These are phyloP conservation scores for Gelatoporia subvermispora DNA, from an alignment of 768 basidiomycete species.

Conservation along the genomic window DNA sequence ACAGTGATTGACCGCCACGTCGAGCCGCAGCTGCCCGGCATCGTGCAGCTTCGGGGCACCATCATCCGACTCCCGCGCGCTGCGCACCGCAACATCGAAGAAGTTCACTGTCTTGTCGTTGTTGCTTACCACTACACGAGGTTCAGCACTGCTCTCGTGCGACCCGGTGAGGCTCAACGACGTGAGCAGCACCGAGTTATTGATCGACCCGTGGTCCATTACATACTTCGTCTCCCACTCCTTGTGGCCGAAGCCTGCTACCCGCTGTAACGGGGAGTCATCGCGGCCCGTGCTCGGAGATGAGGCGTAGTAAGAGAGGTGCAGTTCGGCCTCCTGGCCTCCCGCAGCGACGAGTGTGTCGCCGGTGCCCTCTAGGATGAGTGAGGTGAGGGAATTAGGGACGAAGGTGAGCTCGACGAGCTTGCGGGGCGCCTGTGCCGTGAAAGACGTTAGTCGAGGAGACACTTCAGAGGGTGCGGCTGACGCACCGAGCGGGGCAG, in stretches of 20 bases:
- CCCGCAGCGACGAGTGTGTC: conserved; percentile 70
- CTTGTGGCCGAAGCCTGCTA: conserved; percentile 15
- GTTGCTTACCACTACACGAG: conserved; percentile 77
- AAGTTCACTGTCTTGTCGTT: conserved; percentile 82
- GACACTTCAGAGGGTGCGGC: not conserved
- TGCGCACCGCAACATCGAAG: conserved; percentile 65
- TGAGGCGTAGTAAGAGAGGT: conserved; percentile 48
- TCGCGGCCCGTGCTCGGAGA: conserved; percentile 2
- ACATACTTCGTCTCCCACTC: conserved; percentile 52
- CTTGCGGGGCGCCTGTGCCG: conserved; percentile 32
- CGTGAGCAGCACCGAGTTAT: conserved; percentile 72
- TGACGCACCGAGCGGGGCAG: conserved; percentile 41
- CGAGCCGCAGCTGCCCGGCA: conserved; percentile 51
- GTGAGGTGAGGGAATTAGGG: conserved; percentile 60
- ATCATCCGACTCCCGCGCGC: conserved; percentile 20
- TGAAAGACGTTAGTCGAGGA: not conserved
- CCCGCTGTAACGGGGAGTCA: conserved; percentile 8
- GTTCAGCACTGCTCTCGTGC: conserved; percentile 63
- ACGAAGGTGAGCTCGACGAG: conserved; percentile 52
- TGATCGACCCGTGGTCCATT: conserved; percentile 63
- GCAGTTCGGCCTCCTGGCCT: conserved; percentile 68
- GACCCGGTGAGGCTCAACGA: conserved; percentile 57
- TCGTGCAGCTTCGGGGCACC: conserved; percentile 16
- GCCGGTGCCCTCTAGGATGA: conserved; percentile 44
- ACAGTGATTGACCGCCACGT: conserved; percentile 83